A percentile compares a stretch with the other conserved stretches of the same genome.
Evolutionary conservation across 129 eudicot species (phyloP).

Genomic region (Flaveria robusta): DNA sequence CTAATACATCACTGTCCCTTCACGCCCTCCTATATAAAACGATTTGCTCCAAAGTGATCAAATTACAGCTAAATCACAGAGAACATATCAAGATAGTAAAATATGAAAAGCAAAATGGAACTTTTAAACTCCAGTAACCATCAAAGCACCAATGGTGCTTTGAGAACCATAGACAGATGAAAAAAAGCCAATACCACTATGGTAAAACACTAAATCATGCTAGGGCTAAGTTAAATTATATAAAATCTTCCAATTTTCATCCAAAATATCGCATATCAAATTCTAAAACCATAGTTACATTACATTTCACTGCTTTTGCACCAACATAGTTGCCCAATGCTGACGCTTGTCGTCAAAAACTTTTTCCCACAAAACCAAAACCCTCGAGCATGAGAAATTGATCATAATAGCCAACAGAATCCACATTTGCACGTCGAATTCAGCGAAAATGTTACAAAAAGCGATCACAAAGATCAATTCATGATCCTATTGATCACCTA

Average conservation of each 20-base stretch:
- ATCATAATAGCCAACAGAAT: not conserved
- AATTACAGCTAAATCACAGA: constrained; percentile 13
- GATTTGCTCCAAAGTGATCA: not conserved
- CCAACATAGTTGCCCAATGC: not conserved
- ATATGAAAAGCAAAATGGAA: not conserved
- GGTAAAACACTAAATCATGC: constrained; percentile 9
- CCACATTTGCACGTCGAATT: constrained; percentile 9
- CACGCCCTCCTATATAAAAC: not conserved
- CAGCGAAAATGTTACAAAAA: not conserved
- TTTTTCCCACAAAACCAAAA: constrained; percentile 14
- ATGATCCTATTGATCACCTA: not conserved
- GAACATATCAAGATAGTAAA: not conserved
- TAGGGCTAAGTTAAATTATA: constrained; percentile 7
- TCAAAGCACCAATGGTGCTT: constrained; percentile 13
- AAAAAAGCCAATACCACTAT: not conserved
- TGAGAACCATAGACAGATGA: not conserved
- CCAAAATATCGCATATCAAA: not conserved
- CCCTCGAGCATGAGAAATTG: constrained; percentile 10
- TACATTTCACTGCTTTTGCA: constrained; percentile 6
- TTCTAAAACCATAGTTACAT: not conserved
- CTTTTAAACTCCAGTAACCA: not conserved
- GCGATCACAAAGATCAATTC: not conserved
- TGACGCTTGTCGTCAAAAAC: not conserved
- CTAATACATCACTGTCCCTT: not conserved
- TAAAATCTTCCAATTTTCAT: not conserved